Evolutionary conservation across 176 grass and related monocot species (phyloP), one percentile per base, ranked within the genome.

Genomic region (Aegilops tauschii): DNA sequence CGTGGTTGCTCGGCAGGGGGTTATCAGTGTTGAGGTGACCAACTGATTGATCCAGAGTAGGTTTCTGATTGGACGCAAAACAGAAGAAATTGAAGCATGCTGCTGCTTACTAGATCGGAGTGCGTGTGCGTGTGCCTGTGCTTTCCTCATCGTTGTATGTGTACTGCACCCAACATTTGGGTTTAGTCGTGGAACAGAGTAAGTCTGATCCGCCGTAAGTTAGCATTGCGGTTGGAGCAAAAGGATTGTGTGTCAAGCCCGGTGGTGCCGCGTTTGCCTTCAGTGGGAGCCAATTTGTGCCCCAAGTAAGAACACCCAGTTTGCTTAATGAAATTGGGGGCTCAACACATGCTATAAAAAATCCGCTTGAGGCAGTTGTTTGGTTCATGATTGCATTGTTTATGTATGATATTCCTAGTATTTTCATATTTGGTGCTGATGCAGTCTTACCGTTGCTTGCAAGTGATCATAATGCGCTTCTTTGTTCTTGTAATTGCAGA

Each of bases 401-500:
- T 69, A 23, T 82, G 44, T 69, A 35, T 50, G 30, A 36, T 69
- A 8, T 12, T 59, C 17, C 6, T 59, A 47, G 16, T 12, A 36
- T 59, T 70, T 61, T 39, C 31, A 36, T 59, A 21, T 59, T 59
- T 59, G 18, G 23, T 30, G 61, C 78, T 45, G 36, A 58, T 35
- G 18, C 47, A 25, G 4, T 52, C 11, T 23, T 49, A 20, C 18
- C 31, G 34, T 12, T 82, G 29, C 29, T 82, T 82, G 80, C 80
- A 69, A 82, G 64, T 69, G 20, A 69, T 79, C 34, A 45, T 67
- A 16, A 69, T 18, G 50, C 70, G 49, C 9, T 65, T 61, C 20
- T n/a, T 65, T 91, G 16, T 83, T 45, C 37, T 86, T 79, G 59
- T 61, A 35, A 84, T 84, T 89, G 79, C 84, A 98, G 96, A 92